phyloP scores from a whole-genome alignment of 352 stramenopile species.

The Globisporangium cystogenes region DNA sequence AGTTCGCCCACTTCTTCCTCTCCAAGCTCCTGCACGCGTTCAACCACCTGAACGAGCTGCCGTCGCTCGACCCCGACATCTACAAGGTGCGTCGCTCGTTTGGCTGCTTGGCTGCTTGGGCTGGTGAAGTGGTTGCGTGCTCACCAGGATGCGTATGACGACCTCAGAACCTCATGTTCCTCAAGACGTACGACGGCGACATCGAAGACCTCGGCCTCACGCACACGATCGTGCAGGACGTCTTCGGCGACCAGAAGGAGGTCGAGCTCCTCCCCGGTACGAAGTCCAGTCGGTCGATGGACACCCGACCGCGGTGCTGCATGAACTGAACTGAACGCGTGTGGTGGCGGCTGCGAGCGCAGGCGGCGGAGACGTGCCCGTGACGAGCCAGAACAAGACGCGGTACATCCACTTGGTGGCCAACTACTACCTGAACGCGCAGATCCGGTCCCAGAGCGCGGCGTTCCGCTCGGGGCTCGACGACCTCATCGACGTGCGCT shows the following conservation, averaged over 20 bases:
- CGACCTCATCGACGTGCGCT: constrained; percentile 90
- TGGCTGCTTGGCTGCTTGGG: too few relatives aligned
- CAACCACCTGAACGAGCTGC: constrained; percentile 86
- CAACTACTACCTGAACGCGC: constrained; percentile 95
- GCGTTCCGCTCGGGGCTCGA: constrained; percentile 91
- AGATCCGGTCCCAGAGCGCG: constrained; percentile 87
- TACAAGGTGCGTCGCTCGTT: constrained; percentile 90
- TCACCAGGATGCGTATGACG: too few relatives aligned
- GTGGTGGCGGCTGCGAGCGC: too few relatives aligned
- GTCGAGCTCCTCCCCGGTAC: constrained; percentile 85
- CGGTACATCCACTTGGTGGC: constrained; percentile 95
- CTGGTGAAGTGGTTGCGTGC: too few relatives aligned
- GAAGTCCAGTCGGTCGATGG: too few relatives aligned
- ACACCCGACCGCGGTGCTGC: too few relatives aligned
- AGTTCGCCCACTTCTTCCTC: constrained; percentile 96
- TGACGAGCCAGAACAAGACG: constrained; percentile 93
- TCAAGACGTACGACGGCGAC: constrained; percentile 94
- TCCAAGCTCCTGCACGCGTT: constrained; percentile 84
- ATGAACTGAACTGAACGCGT: too few relatives aligned
- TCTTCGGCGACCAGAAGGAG: constrained; percentile 81
- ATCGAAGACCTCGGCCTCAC: constrained; percentile 88
- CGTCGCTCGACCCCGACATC: constrained; percentile 91
- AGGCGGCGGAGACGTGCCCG: constrained; percentile 71
- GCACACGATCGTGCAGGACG: constrained; percentile 86
- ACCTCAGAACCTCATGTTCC: constrained; percentile 95